Base-by-base conservation (phyloP, 108 stramenopile genomes). In the Conticribra guillardii region DNA sequence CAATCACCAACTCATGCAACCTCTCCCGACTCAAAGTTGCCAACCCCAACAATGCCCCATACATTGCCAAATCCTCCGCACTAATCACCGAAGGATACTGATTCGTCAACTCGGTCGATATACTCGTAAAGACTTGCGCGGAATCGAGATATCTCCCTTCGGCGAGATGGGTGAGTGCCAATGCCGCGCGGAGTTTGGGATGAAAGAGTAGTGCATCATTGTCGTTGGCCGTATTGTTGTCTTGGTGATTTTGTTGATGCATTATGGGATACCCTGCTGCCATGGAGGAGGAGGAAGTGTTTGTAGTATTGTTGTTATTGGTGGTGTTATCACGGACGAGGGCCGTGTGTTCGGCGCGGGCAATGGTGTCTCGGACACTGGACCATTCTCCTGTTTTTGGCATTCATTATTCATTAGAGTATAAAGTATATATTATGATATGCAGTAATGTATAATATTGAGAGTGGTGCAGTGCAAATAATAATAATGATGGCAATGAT, bases 1-100 rank as follows among this genome's bases (percentile, higher is more conserved):
- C 71, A 11, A 77, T 49, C 19, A 77, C 71, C 64, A 60, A 41
- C 21, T 61, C 46, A 58, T 64, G 68, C 55, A 81, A 30, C 26
- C 19, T 64, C 52, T 56, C 49, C 49, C 85, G 67, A 65, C 82
- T 71, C 11, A 75, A 52, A 0, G 80, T 59, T 0, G 86, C 86
- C 70, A 91, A 56, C 15, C 80, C 73, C 60, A 88, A 74, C 2
- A 95, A 48, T 48, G 73, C 74, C 9, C 89, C 91, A 62, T 89
- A 95, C 59, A 83, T 28, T 22, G 90, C 89, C 18, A 92, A 49
- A 67, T 95, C 93, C 47, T 91, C 89, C 4, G 90, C 80, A 64
- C 82, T 72, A 0, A 86, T 44, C 4, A 79, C 79, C 22, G 53
- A 27, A 14, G 17, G 26, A 44, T 73, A 82, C 49, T 79, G 53